phyloP scores from a whole-genome alignment of 495 filamentous ascomycete species.

The Thermothielavioides terrestris region DNA sequence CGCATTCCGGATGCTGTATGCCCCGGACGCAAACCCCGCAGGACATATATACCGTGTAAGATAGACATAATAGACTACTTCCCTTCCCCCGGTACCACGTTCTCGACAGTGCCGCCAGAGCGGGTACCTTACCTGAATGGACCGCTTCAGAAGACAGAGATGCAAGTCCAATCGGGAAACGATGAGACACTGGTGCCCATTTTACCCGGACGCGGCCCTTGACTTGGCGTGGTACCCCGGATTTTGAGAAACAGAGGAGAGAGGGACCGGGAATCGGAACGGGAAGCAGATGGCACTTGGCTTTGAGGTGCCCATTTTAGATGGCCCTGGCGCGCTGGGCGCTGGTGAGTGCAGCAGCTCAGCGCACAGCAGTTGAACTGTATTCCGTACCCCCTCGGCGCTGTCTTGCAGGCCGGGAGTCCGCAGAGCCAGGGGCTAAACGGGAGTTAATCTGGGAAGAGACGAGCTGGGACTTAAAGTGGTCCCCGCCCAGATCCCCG shows the following conservation, averaged over 20 bases:
- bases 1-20: neutral
- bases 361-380: too few species aligned
- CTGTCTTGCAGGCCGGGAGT: too few species aligned
- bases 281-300: too few species aligned
- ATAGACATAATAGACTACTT: too few species aligned
- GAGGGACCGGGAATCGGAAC: neutral
- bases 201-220: neutral
- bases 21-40: conserved; percentile 1
- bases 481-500: neutral
- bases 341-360: too few species aligned
- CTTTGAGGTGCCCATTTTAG: too few species aligned
- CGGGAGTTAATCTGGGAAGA: too few species aligned
- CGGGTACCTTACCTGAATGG: conserved; percentile 1
- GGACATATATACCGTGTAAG: neutral
- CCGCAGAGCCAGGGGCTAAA: too few species aligned
- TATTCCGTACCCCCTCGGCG: too few species aligned
- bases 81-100: conserved; percentile 11
- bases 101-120: too few species aligned
- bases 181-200: neutral
- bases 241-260: neutral
- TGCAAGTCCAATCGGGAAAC: neutral
- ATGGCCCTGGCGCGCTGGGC: too few species aligned
- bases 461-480: neutral
- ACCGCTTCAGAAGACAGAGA: neutral
- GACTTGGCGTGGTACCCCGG: neutral